Evolutionary conservation across 495 filamentous ascomycete genomes (phyloP).

Genomic region (Pseudevernia furfuracea): DNA sequence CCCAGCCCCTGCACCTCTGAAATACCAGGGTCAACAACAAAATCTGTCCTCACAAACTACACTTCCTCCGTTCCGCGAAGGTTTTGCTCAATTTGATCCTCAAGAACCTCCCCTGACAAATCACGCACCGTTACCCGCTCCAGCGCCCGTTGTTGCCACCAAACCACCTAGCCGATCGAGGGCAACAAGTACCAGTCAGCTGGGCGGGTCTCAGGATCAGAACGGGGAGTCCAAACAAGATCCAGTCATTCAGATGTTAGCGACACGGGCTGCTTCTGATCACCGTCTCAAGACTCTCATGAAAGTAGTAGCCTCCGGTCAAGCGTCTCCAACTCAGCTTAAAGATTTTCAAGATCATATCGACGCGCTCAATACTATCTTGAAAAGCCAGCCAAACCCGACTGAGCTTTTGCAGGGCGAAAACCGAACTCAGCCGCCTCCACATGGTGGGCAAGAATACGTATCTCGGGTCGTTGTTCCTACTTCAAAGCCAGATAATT

Average conservation of each 20-base stretch:
- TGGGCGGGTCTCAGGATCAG: slow-evolving; percentile 4
- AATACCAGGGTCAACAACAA: slow-evolving; percentile 14
- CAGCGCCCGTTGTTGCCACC: slow-evolving; percentile 24
- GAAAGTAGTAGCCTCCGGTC: slow-evolving; percentile 85
- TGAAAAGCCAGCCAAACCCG: slow-evolving; percentile 40
- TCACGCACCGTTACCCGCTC: slow-evolving; percentile 8
- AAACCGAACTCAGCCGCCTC: slow-evolving; percentile 23
- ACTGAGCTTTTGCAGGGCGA: slow-evolving; percentile 27
- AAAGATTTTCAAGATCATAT: slow-evolving; percentile 88
- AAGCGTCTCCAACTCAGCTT: slow-evolving; percentile 71
- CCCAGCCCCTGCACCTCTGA: slow-evolving; percentile 31
- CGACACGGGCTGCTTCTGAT: slow-evolving; percentile 77
- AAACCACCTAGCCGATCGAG: slow-evolving; percentile 10
- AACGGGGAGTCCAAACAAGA: slow-evolving; percentile 53
- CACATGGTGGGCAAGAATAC: slow-evolving; percentile 26
- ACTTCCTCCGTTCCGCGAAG: slow-evolving; percentile 25
- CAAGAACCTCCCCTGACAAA: slow-evolving; percentile 13
- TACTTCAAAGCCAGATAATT: slow-evolving; percentile 7
- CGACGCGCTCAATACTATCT: slow-evolving; percentile 68
- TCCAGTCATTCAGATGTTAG: slow-evolving; percentile 91
- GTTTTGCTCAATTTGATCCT: slow-evolving; percentile 21
- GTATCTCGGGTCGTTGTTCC: slow-evolving; percentile 13
- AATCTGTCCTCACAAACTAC: slow-evolving; percentile 13
- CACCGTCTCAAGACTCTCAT: slow-evolving; percentile 89
- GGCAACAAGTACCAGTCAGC: slow-evolving; percentile 11